These are phyloP conservation scores for Periconia macrospinosa DNA, from an alignment of 2,329 filamentous ascomycete species.

Conservation along the genomic window DNA sequence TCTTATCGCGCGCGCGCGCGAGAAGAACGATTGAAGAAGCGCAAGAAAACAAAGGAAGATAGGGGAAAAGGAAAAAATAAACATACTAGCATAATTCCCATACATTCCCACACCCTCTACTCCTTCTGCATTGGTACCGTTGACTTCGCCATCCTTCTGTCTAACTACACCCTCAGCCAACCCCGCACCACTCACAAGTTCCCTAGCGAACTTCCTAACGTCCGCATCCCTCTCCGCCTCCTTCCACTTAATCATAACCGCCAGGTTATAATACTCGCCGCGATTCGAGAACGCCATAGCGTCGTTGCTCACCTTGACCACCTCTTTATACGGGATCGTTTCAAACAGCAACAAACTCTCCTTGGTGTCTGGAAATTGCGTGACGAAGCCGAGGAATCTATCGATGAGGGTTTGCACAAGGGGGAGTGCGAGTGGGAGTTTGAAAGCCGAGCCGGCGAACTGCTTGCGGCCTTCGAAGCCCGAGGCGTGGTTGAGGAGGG, in stretches of 20 bases:
- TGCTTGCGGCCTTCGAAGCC: conserved; percentile 42
- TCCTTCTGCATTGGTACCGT: no score
- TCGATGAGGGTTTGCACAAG: conserved; percentile 29
- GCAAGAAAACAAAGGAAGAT: no score
- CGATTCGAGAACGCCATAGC: conserved; percentile 31
- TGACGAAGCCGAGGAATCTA: conserved; percentile 31
- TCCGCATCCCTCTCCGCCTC: conserved; percentile 27
- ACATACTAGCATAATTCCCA: conserved; percentile 35
- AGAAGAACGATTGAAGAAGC: background rate
- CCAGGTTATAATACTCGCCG: conserved; percentile 39
- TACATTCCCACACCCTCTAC: conserved; percentile 33
- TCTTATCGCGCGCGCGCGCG: background rate
- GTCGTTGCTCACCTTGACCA: conserved; percentile 25
- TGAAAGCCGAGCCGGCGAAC: conserved; percentile 42
- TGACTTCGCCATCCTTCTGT: conserved; percentile 12
- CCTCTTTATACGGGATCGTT: conserved; percentile 28
- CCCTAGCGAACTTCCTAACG: conserved; percentile 28
- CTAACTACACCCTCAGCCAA: conserved; percentile 17
- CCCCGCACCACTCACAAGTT: conserved; percentile 27
- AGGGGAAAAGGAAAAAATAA: background rate
- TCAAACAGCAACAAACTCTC: conserved; percentile 36
- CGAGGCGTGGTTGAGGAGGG: conserved; percentile 28
- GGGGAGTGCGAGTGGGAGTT: conserved; percentile 27
- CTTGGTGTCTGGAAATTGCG: conserved; percentile 23
- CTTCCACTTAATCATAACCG: conserved; percentile 36